Base-by-base conservation (phyloP, 2,329 filamentous ascomycete species). In the Venturia aucupariae region DNA sequence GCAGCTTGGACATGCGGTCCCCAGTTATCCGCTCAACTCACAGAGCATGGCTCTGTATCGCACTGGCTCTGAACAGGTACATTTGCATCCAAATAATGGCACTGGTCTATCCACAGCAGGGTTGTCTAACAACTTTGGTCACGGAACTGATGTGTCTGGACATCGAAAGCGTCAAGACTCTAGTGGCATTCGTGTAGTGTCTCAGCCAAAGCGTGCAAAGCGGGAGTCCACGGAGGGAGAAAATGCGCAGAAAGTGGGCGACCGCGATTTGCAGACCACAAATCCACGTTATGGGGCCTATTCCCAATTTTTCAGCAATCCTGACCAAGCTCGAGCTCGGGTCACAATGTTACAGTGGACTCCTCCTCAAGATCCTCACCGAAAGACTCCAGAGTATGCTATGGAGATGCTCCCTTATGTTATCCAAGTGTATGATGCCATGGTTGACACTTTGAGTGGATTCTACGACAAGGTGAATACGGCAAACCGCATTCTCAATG, bases 391-490 rank as follows among this genome's bases (percentile, higher is more conserved):
- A 3, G 27, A 19, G 5, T 5, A 27, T 32, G 27, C 51, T 17
- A 8, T n/a, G 3, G 30, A 57, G 30, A 57, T 57, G 51, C 17
- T 57, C 17, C 51, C 51, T 35, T 57, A 57, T 35, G 51, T 57
- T 15, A 35, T 35, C n/a, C 51, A 57, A 35, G 51, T 57, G 3
- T 57, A 57, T n/a, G 51, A 57, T 35, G 51, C 51, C 19, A 57
- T 57, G 51, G 27, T 35, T 35, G 51, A 57, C 22, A 57, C 51
- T 2, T 22, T 7, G 15, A 57, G 27, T 7, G 51, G 51, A 15
- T 57, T 57, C 22, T 57, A 35, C 19, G 51, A 57, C 15, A 57
- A 57, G 51, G 27, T 57, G 15, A 57, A 57, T 57, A 30, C 51
- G 2, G 51, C 51, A 24, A 57, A 57, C 35, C 27, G 51, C 15